A percentile compares a stretch with the other conserved stretches of the same genome.
Conservation (phyloP, 2,329 filamentous ascomycete species). For the Zarea fungicola region DNA sequence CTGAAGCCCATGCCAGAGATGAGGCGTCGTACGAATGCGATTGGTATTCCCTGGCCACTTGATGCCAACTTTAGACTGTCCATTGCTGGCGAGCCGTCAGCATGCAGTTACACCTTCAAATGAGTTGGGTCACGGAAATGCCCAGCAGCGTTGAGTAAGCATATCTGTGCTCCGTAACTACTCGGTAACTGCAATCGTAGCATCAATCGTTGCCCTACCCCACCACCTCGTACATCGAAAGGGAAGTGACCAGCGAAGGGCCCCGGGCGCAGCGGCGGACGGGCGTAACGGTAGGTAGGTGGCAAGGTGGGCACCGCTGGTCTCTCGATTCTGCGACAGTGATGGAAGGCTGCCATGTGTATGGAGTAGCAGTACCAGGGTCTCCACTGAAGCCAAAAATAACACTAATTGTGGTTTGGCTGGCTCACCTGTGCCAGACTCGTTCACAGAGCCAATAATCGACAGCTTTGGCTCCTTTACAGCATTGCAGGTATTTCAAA, state of each 20-base stretch:
- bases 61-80: conserved; percentile 4
- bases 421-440: conserved; percentile 1
- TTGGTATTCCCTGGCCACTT: background rate
- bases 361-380: background rate
- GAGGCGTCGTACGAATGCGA: conserved; percentile 7
- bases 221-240: no score
- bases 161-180: background rate
- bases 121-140: background rate
- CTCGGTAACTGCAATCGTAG: background rate
- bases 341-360: background rate
- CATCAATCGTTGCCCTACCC: no score
- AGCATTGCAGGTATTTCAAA: no score
- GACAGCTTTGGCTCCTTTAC: background rate
- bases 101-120: background rate
- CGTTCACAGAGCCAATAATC: background rate
- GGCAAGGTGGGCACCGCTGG: background rate
- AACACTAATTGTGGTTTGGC: conserved; percentile 1
- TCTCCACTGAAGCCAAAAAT: background rate
- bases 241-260: no score
- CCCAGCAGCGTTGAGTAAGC: background rate
- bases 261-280: conserved; percentile 8
- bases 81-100: background rate
- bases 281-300: conserved; percentile 1
- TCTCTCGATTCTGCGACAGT: background rate
- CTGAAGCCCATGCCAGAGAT: background rate